Base-by-base conservation (phyloP, 2,329 filamentous ascomycete species). In the Orbilia brochopaga region DNA sequence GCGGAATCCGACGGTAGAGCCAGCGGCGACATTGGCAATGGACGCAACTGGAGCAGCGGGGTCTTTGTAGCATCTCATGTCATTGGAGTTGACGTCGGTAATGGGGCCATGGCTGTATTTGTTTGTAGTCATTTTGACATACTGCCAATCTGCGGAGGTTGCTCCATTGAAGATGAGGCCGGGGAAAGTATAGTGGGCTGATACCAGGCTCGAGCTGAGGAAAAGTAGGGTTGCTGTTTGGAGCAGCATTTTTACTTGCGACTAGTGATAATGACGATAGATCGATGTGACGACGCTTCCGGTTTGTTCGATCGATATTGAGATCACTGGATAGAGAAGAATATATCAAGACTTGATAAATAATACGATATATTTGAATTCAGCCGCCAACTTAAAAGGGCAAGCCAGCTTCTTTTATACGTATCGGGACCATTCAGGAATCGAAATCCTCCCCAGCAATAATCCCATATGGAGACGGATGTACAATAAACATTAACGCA, bases 41-140 rank as follows among this genome's bases (percentile, higher is more conserved):
- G 77, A 78, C 55, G 79, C 76, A 13, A 79, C 78, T 2, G 77
- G 75, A 13, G 77, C 78, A 46, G 78, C 75, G 2, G 80, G 79
- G 27, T 79, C 79, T 63, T 79, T 78, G 77, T 84, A 83, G 77
- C 82, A 84, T 54, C 82, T 78, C 62, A 80, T 75, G 74, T 81
- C 76, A 24, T 76, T 74, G 27, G 79, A 80, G 56, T 76, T 79
- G 42, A 81, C 76, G 60, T 82, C 80, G 48, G 76, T 77, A 72
- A 82, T 75, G 56, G 80, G 81, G 8, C 79, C 80, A 78, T 82
- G 81, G 44, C 59, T 74, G 57, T 73, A 73, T 5, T 57, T 44
- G 64, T 76, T 76, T 19, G 78, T 80, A 75, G 81, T 81, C 65
- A 74, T 77, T 73, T 83, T 82, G 75, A 84, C 81, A 78, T 84